A percentile compares a stretch with the other conserved stretches of the same genome.
Evolutionary conservation across 306 rosid genomes (phyloP).

Genomic region (Myrica gale): DNA sequence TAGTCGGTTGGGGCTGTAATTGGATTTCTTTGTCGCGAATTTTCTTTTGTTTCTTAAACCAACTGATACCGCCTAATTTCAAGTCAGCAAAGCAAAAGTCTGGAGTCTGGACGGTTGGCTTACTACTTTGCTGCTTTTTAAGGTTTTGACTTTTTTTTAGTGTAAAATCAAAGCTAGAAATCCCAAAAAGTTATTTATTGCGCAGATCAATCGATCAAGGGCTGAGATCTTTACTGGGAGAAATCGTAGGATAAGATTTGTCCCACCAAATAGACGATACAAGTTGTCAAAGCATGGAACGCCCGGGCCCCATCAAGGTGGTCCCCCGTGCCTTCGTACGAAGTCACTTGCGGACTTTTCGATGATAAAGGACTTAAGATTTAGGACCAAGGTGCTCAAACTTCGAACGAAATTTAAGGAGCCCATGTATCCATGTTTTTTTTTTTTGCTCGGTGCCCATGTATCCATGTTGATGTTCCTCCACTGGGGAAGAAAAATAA

Average conservation of each 20-base stretch:
- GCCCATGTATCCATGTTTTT: neutral
- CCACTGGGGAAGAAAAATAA: neutral
- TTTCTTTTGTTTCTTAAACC: too few species aligned
- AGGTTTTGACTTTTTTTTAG: too few species aligned
- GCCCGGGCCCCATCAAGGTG: neutral
- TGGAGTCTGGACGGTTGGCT: too few species aligned
- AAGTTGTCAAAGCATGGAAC: neutral
- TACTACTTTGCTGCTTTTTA: too few species aligned
- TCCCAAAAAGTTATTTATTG: neutral
- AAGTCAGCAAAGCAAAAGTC: too few species aligned
- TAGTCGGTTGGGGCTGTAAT: too few species aligned
- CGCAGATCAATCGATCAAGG: constrained; percentile 6
- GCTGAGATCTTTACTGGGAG: constrained; percentile 5
- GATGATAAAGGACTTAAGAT: neutral
- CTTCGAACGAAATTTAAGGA: neutral
- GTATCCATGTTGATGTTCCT: neutral
- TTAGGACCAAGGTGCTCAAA: neutral
- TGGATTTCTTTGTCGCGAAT: too few species aligned
- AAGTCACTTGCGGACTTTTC: constrained; percentile 11
- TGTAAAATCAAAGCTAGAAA: neutral
- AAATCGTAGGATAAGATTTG: neutral
- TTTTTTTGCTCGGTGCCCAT: too few species aligned
- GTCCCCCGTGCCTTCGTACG: neutral
- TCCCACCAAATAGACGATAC: neutral
- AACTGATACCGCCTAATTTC: too few species aligned